Percentiles rank a stretch among this genome's conserved stretches.
Conservation (phyloP, 805 yeast genomes). For the Myxozyma udenii region DNA sequence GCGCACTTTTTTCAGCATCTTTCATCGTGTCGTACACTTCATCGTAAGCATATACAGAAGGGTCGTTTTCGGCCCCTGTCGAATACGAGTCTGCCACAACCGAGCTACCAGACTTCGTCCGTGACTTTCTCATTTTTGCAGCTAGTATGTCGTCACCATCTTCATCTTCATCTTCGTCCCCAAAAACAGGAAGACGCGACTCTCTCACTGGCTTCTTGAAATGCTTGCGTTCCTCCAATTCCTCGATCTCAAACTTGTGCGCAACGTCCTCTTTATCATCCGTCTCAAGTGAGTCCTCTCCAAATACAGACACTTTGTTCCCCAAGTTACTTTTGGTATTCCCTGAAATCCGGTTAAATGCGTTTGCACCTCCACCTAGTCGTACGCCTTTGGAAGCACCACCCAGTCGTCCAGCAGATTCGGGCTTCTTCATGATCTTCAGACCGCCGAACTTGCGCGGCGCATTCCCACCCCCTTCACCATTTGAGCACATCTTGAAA, state of each 20-base stretch:
- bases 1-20: conserved; percentile 28
- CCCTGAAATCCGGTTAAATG: too few relatives aligned
- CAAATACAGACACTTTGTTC: too few relatives aligned
- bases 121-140: too few relatives aligned
- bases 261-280: too few relatives aligned
- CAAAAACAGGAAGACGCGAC: neutral
- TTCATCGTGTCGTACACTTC: conserved; percentile 49
- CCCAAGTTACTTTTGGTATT: too few relatives aligned
- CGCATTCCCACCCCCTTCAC: neutral
- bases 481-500: neutral
- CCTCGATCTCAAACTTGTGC: too few relatives aligned
- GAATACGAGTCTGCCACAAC: neutral
- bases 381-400: neutral
- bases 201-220: neutral
- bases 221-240: neutral
- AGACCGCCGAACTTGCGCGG: conserved; percentile 6
- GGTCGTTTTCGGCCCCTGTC: conserved; percentile 6
- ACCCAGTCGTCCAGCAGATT: neutral
- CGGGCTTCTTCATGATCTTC: neutral
- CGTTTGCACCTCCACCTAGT: neutral
- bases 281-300: too few relatives aligned
- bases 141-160: neutral
- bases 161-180: neutral
- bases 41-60: conserved; percentile 44
- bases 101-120: neutral